Evolutionary conservation across 2,329 filamentous ascomycete species (phyloP).

Genomic region (Myriosclerotinia scirpicola): DNA sequence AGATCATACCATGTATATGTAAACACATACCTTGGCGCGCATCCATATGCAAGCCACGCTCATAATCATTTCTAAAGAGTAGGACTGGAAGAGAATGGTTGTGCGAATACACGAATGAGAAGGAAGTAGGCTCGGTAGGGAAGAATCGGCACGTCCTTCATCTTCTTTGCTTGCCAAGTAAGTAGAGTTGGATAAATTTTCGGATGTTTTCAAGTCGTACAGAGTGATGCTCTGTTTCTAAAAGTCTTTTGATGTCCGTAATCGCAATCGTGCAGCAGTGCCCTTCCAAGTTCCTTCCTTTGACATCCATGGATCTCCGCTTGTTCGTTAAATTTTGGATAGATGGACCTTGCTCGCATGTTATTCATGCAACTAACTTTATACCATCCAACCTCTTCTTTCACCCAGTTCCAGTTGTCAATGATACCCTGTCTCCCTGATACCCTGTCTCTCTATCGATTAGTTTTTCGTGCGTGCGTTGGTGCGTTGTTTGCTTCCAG

Average conservation of each 20-base stretch:
- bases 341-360: too few species aligned
- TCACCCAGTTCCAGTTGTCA: too few species aligned
- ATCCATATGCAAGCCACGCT: conserved; percentile 17
- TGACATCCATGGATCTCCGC: neutral
- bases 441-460: neutral
- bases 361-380: conserved; percentile 1
- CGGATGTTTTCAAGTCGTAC: too few species aligned
- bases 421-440: neutral
- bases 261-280: conserved; percentile 18
- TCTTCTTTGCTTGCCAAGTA: neutral
- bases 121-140: neutral
- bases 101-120: neutral
- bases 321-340: neutral
- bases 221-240: neutral
- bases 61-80: neutral
- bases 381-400: neutral
- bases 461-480: neutral
- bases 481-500: neutral
- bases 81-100: neutral
- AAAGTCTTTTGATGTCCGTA: conserved; percentile 11
- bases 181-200: too few species aligned
- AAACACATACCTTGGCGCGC: conserved; percentile 6
- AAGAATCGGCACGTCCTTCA: conserved; percentile 5
- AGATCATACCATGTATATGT: conserved; percentile 5
- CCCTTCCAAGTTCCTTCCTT: neutral